phyloP scores from a whole-genome alignment of 768 basidiomycete species.

The Pleurotus tuber-regium region DNA sequence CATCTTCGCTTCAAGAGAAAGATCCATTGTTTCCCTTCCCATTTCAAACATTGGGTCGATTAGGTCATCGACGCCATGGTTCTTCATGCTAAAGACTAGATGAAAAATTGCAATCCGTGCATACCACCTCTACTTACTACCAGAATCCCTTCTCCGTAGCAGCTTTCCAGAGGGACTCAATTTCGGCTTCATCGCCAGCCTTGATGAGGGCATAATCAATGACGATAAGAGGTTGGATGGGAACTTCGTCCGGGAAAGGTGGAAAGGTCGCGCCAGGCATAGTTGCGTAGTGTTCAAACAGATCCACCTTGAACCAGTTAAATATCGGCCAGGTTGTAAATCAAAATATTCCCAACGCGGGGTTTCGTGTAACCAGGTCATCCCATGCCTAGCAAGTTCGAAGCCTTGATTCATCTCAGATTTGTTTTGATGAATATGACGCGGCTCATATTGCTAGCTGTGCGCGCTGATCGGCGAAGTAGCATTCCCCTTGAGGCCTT shows the following conservation, averaged over 20 bases:
- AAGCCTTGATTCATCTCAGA: too few relatives aligned
- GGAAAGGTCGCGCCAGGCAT: slow-evolving; percentile 15
- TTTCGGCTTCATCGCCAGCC: slow-evolving; percentile 32
- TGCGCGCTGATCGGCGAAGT: too few relatives aligned
- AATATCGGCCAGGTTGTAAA: too few relatives aligned
- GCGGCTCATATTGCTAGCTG: too few relatives aligned
- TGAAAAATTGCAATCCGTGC: background rate
- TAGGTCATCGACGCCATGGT: slow-evolving; percentile 39
- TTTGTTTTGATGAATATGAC: too few relatives aligned
- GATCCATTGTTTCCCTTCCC: slow-evolving; percentile 36
- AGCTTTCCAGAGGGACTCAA: slow-evolving; percentile 38
- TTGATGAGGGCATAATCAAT: slow-evolving; percentile 39
- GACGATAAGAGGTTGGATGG: slow-evolving; percentile 39
- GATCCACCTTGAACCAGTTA: too few relatives aligned
- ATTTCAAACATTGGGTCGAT: slow-evolving; percentile 40
- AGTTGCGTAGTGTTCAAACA: too few relatives aligned
- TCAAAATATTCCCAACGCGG: too few relatives aligned
- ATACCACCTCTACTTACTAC: slow-evolving; percentile 34
- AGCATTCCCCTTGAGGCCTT: too few relatives aligned
- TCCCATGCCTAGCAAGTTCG: too few relatives aligned
- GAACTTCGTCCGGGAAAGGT: slow-evolving; percentile 40
- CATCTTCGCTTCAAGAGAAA: slow-evolving; percentile 42
- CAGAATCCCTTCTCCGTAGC: slow-evolving; percentile 47
- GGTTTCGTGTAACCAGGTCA: too few relatives aligned
- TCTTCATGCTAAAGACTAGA: slow-evolving; percentile 39